Conservation (phyloP, 345 rosid species). For the Raphanus sativus region DNA sequence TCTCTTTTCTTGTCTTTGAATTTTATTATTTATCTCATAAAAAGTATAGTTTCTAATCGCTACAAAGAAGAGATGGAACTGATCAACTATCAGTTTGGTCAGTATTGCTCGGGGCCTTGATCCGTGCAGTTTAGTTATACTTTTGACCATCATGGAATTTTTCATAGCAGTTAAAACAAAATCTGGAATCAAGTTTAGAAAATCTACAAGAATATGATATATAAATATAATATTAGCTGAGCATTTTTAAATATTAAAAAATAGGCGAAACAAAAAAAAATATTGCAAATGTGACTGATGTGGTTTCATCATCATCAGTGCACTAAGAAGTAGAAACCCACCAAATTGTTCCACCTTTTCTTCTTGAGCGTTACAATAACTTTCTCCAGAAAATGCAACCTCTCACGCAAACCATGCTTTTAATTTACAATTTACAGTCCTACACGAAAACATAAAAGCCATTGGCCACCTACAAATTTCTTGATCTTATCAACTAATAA, state of each 20-base stretch:
- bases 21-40: background rate
- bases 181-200: background rate
- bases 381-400: background rate
- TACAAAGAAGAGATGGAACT: background rate
- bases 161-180: background rate
- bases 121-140: background rate
- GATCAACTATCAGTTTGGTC: background rate
- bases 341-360: constrained; percentile 9
- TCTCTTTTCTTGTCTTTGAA: background rate
- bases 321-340: constrained; percentile 25
- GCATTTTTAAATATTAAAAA: background rate
- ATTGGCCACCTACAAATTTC: background rate
- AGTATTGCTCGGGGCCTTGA: background rate
- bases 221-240: background rate
- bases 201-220: background rate
- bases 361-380: constrained; percentile 31
- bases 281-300: background rate
- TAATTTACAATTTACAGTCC: background rate
- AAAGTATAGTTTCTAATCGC: background rate
- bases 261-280: background rate
- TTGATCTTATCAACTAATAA: background rate
- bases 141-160: constrained; percentile 2
- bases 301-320: constrained; percentile 32
- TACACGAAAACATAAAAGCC: constrained; percentile 19
- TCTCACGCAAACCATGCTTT: constrained; percentile 32